Evolutionary conservation across 495 filamentous ascomycete genomes (phyloP).

Genomic region (Neurospora africana): DNA sequence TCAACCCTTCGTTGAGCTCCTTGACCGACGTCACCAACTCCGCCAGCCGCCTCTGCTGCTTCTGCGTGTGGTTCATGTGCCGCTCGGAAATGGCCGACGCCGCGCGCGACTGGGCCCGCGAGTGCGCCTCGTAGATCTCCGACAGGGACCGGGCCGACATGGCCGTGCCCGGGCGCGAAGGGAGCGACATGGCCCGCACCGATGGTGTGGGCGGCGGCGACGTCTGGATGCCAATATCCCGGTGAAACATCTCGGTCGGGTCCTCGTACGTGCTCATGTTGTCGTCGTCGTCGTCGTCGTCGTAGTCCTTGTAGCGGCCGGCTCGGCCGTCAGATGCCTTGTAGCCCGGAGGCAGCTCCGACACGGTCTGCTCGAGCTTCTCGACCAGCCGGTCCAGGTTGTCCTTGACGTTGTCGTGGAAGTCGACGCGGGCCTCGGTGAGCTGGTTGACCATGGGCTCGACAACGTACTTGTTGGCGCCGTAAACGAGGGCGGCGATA

Average conservation of each 20-base stretch:
- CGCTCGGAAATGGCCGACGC: constrained; percentile 28
- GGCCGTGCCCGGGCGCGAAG: constrained; percentile 7
- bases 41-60: constrained; percentile 23
- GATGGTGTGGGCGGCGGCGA: constrained; percentile 38
- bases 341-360: constrained; percentile 34
- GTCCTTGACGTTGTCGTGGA: constrained; percentile 53
- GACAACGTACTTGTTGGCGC: constrained; percentile 67
- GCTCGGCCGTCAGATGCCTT: constrained; percentile 13
- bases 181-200: constrained; percentile 1
- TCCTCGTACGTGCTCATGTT: constrained; percentile 39
- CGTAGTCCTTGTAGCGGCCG: neutral
- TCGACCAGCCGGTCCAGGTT: constrained; percentile 62
- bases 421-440: constrained; percentile 66
- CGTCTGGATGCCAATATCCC: constrained; percentile 82
- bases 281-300: constrained; percentile 12
- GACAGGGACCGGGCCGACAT: constrained; percentile 8
- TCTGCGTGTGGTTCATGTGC: neutral
- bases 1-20: constrained; percentile 40
- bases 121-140: constrained; percentile 15
- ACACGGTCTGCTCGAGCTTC: constrained; percentile 62
- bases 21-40: constrained; percentile 37
- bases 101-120: constrained; percentile 28
- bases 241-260: constrained; percentile 82
- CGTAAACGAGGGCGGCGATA: constrained; percentile 64
- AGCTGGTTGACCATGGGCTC: constrained; percentile 72